phyloP scores from a whole-genome alignment of 805 yeast species.

The Lipomyces lipofer region DNA sequence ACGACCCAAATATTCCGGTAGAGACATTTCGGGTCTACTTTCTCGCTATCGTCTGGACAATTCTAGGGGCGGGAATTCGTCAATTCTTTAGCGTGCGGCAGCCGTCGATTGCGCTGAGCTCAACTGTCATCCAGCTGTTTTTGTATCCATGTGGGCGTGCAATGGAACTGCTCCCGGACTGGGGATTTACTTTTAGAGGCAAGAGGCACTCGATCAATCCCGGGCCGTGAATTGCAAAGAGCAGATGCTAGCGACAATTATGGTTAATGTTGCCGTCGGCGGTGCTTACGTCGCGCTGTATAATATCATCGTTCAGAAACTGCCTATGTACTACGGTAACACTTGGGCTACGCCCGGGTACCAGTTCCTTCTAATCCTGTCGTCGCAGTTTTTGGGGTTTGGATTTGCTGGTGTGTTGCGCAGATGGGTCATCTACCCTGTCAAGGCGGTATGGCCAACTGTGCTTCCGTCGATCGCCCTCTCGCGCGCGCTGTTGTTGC shows the following conservation, averaged over 20 bases:
- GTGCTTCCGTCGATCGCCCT: conserved; percentile 13
- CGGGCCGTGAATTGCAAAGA: conserved; percentile 61
- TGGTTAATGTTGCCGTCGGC: conserved; percentile 28
- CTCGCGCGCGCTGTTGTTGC: conserved; percentile 3
- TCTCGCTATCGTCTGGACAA: conserved; percentile 39
- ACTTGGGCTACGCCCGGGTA: conserved; percentile 44
- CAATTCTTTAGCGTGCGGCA: conserved; percentile 55
- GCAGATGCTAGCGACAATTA: conserved; percentile 58
- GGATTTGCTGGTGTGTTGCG: conserved; percentile 65
- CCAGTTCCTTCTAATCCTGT: conserved; percentile 51
- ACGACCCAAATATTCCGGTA: conserved; percentile 51
- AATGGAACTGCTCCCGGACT: conserved; percentile 48
- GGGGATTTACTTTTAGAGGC: conserved; percentile 45
- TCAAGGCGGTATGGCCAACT: conserved; percentile 73
- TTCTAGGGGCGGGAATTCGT: conserved; percentile 29
- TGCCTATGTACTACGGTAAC: conserved; percentile 38
- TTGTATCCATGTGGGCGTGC: conserved; percentile 60
- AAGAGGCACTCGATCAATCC: conserved; percentile 48
- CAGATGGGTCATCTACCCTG: conserved; percentile 60
- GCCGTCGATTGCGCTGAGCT: conserved; percentile 53
- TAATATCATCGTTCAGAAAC: conserved; percentile 41
- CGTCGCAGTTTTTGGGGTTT: conserved; percentile 65
- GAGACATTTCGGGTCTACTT: conserved; percentile 60
- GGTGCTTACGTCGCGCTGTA: conserved; percentile 23
- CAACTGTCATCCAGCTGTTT: conserved; percentile 58